phyloP scores from a whole-genome alignment of 2,329 filamentous ascomycete genomes.

The Fusarium anthophilum region DNA sequence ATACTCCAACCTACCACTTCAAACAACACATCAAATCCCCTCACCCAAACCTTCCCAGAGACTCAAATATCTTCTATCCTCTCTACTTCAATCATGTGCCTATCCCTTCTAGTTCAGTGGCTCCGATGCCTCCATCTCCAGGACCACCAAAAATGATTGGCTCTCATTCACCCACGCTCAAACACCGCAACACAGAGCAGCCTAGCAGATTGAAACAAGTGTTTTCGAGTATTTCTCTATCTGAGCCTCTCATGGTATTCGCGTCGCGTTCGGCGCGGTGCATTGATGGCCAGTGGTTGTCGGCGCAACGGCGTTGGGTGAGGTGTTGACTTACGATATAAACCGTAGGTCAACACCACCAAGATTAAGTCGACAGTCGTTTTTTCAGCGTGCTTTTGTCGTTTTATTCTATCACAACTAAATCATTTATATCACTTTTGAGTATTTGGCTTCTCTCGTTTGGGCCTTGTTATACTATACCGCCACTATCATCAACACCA shows the following conservation, averaged over 20 bases:
- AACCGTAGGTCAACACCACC: slow-evolving; percentile 3
- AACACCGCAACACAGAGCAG: slow-evolving; percentile 19
- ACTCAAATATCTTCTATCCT: background rate
- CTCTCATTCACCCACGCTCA: slow-evolving; percentile 16
- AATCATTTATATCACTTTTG: background rate
- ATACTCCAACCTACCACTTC: background rate
- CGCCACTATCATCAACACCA: background rate
- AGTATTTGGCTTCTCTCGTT: slow-evolving; percentile 39
- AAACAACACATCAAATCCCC: background rate
- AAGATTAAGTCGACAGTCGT: slow-evolving; percentile 5
- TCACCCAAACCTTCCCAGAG: background rate
- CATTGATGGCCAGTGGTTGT: slow-evolving; percentile 32
- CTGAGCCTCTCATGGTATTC: slow-evolving; percentile 7
- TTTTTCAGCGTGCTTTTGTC: slow-evolving; percentile 30
- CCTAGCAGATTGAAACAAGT: slow-evolving; percentile 25
- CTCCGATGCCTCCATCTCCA: background rate
- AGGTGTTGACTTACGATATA: slow-evolving; percentile 29
- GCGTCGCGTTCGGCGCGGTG: slow-evolving; percentile 18
- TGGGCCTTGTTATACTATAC: slow-evolving; percentile 19
- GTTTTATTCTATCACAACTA: background rate
- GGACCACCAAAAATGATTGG: slow-evolving; percentile 24
- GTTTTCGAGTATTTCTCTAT: slow-evolving; percentile 8
- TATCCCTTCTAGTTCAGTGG: background rate
- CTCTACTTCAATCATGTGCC: background rate
- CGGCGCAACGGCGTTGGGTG: slow-evolving; percentile 22